These are phyloP conservation scores for Dipteronia dyeriana DNA, from an alignment of 345 rosid species.

Conservation along the genomic window DNA sequence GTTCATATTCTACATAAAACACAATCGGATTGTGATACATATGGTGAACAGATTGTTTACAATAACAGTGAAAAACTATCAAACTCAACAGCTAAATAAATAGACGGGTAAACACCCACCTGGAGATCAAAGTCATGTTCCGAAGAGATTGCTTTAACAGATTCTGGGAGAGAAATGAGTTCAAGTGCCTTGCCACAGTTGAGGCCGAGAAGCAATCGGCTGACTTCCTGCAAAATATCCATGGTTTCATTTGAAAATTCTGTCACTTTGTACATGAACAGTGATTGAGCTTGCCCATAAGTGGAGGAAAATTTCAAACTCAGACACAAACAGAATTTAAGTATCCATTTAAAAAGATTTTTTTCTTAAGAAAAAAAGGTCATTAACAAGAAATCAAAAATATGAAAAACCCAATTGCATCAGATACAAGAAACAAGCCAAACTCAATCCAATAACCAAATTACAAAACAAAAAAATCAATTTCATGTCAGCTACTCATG, in stretches of 20 bases:
- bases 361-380: too few relatives aligned
- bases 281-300: too few relatives aligned
- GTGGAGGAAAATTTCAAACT: too few relatives aligned
- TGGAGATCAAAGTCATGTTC: conserved; percentile 78
- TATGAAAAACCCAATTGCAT: neutral
- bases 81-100: neutral
- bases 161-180: conserved; percentile 45
- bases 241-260: conserved; percentile 9
- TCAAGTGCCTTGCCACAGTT: conserved; percentile 72
- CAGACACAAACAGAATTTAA: too few relatives aligned
- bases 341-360: too few relatives aligned
- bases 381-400: neutral
- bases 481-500: too few relatives aligned
- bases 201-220: conserved; percentile 70
- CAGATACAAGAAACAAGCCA: neutral
- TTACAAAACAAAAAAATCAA: neutral
- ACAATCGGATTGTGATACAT: neutral
- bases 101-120: conserved; percentile 32
- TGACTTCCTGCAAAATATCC: conserved; percentile 66
- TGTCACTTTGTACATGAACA: too few relatives aligned
- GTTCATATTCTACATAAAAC: neutral
- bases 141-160: conserved; percentile 56
- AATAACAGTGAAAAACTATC: neutral
- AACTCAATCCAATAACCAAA: neutral
- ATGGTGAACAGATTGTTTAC: neutral